Evolutionary conservation across 805 yeast species (phyloP).

Genomic region (Wickerhamomyces hampshirensis): DNA sequence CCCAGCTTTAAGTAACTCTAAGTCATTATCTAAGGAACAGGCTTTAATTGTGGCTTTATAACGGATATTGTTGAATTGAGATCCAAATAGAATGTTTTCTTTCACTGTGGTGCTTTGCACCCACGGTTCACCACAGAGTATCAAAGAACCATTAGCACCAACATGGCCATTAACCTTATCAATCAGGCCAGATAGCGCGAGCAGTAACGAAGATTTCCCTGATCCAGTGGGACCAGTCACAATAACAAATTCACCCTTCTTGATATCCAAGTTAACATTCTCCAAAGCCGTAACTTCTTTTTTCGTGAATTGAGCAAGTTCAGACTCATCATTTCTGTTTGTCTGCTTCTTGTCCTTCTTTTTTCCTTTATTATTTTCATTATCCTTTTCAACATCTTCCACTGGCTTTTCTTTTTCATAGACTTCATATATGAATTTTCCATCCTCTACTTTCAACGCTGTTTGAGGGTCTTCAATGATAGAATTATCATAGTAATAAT

Average conservation of each 20-base stretch:
- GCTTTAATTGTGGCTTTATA: slow-evolving; percentile 51
- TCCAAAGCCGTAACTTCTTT: slow-evolving; percentile 14
- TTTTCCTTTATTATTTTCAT: too few species aligned
- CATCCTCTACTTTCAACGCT: slow-evolving; percentile 42
- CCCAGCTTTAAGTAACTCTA: slow-evolving; percentile 59
- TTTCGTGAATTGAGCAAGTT: too few species aligned
- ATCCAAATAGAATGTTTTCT: slow-evolving; percentile 64
- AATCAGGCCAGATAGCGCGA: slow-evolving; percentile 67
- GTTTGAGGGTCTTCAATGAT: slow-evolving; percentile 16
- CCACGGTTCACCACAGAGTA: slow-evolving; percentile 61
- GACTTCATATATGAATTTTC: slow-evolving; percentile 64
- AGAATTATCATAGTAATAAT: slow-evolving; percentile 20
- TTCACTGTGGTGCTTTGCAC: slow-evolving; percentile 67
- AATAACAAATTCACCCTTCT: slow-evolving; percentile 62
- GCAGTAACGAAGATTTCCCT: slow-evolving; percentile 68
- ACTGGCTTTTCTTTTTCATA: slow-evolving; percentile 24
- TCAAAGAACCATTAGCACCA: slow-evolving; percentile 40
- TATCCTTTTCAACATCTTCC: too few species aligned
- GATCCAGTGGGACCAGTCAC: slow-evolving; percentile 76
- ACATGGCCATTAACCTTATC: slow-evolving; percentile 44
- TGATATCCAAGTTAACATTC: slow-evolving; percentile 37
- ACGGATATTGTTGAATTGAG: slow-evolving; percentile 38
- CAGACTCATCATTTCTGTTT: slow-evolving; percentile 39
- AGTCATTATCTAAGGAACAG: slow-evolving; percentile 56
- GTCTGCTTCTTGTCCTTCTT: too few species aligned